Conservation (phyloP, 306 rosid genomes). For the Vigna reflexopilosa region DNA sequence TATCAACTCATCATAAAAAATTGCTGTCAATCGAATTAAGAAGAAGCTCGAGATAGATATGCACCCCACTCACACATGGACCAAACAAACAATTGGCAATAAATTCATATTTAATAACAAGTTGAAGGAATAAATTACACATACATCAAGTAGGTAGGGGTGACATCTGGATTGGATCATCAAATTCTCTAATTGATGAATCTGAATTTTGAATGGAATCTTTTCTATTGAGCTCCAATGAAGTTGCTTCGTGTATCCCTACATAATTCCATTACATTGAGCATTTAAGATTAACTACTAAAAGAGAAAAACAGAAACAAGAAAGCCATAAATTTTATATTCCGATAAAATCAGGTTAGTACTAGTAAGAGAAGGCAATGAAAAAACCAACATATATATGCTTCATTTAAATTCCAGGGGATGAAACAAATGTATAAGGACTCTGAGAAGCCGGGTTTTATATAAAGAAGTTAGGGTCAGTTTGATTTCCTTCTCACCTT, state of each 20-base stretch:
- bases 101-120: conserved; percentile 24
- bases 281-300: conserved; percentile 24
- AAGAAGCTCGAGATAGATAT: not conserved
- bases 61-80: not conserved
- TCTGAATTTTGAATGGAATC: conserved; percentile 66
- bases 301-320: not conserved
- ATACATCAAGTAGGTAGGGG: conserved; percentile 91
- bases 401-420: not conserved
- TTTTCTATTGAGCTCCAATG: conserved; percentile 78
- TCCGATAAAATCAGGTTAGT: not conserved
- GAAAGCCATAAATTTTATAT: not conserved
- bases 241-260: conserved; percentile 93
- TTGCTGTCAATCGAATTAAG: conserved; percentile 15
- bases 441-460: not conserved
- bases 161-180: conserved; percentile 67
- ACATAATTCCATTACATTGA: conserved; percentile 46
- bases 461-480: not conserved
- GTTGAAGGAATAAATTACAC: conserved; percentile 31
- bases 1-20: not conserved
- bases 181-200: conserved; percentile 64
- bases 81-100: conserved; percentile 29
- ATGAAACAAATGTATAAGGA: conserved; percentile 11
- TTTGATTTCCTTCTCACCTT: not conserved
- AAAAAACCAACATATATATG: not conserved
- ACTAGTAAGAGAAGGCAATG: not conserved